phyloP scores from a whole-genome alignment of 306 rosid species.

The Benincasa hispida region DNA sequence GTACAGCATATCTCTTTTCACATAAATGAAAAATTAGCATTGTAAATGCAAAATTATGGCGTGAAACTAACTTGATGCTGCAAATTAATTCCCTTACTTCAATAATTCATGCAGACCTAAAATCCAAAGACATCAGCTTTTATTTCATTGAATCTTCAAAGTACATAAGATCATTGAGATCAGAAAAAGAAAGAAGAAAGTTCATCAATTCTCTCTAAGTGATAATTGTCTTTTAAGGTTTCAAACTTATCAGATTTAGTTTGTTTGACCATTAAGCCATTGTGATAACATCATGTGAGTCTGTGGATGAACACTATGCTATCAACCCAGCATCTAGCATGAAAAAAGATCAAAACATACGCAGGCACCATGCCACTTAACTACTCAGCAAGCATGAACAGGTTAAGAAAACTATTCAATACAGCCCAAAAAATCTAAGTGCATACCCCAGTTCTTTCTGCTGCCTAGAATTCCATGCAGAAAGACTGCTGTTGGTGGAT shows the following conservation, averaged over 20 bases:
- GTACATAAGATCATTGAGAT: neutral
- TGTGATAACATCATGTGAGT: constrained; percentile 1
- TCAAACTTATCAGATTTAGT: neutral
- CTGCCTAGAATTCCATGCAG: constrained; percentile 84
- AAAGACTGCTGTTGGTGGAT: constrained; percentile 88
- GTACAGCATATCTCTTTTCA: neutral
- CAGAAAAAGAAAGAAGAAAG: constrained; percentile 1
- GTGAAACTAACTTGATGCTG: neutral
- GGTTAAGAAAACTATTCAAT: neutral
- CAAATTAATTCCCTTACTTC: neutral
- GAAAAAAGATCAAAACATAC: constrained; percentile 3
- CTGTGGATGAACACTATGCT: neutral
- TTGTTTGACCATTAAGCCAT: neutral
- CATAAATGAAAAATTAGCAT: neutral
- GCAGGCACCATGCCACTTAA: neutral
- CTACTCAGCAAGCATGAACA: neutral
- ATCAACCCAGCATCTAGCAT: neutral
- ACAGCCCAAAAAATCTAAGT: neutral
- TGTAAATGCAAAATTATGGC: neutral
- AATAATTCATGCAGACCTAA: neutral
- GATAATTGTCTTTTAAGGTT: neutral
- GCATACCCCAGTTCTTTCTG: constrained; percentile 94
- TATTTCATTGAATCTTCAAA: neutral
- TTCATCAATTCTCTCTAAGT: neutral
- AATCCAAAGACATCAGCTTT: neutral